Base-by-base conservation (phyloP, 2,329 filamentous ascomycete species). In the Stagonosporopsis chrysanthemi region DNA sequence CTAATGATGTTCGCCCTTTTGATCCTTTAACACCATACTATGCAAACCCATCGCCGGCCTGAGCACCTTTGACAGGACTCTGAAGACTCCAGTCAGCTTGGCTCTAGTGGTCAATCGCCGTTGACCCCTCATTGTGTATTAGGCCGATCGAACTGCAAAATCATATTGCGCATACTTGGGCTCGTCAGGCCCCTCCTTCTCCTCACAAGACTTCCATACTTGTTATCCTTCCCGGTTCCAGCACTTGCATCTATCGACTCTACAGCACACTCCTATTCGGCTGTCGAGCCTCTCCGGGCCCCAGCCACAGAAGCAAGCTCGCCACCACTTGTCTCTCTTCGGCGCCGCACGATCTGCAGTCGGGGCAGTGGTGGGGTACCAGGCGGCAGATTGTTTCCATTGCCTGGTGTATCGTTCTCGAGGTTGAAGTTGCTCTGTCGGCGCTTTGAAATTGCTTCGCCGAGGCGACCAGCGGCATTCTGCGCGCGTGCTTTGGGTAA, bases 251-350 rank as follows among this genome's bases (percentile, higher is more conserved):
- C 39, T n/a, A 11, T 49, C 19, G 4, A 17, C 31, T 35, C 29
- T 11, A 3, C 48, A 49, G 48, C 38, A 26, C 22, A 28, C 1
- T 66, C 60, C 53, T 60, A 60, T 22, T 57, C 40, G 19, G 44
- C 48, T 12, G 49, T 56, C 40, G 60, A 60, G 39, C 58, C 62
- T 36, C 47, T 40, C 31, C 44, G 35, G 15, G 17, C 43, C 15
- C 28, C 52, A 11, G n/a, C 42, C 7, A 38, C 52, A 78, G 61
- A 64, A 35, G 57, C 67, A 62, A 75, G 63, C 46, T 75, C 73
- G 3, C 72, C 73, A 0, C 72, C 74, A 52, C 68, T 72, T 2
- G 73, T 75, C 46, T 76, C 72, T n/a, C 74, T 58, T 43, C 74
- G 63, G 1, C 72, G 48, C 9, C 74, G 55, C 17, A 74, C 68